A percentile compares a stretch with the other conserved stretches of the same genome.
These are phyloP conservation scores for Chalaropsis thielavioides DNA, from an alignment of 2,329 filamentous ascomycete genomes.

Conservation along the genomic window DNA sequence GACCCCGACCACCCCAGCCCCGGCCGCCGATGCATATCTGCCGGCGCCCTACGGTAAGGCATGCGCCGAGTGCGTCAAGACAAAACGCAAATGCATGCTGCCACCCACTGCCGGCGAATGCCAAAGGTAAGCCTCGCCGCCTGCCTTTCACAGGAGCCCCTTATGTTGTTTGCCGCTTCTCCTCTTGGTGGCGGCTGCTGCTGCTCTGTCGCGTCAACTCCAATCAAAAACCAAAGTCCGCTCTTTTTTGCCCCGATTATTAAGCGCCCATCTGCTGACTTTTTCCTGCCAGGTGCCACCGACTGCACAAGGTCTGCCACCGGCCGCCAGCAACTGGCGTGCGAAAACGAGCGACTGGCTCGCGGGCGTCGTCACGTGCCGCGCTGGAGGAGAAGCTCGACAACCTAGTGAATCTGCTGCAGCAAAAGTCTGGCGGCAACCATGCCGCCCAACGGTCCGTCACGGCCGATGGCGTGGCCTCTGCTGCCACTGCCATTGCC, in stretches of 20 bases:
- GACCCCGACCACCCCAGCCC: background rate
- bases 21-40: constrained; percentile 7
- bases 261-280: background rate
- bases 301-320: constrained; percentile 29
- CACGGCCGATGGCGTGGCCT: background rate
- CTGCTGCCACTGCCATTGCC: background rate
- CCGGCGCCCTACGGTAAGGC: constrained; percentile 30
- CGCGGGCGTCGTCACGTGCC: constrained; percentile 15
- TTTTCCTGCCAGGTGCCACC: constrained; percentile 24
- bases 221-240: background rate
- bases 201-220: background rate
- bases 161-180: background rate
- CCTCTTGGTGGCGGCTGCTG: too few relatives aligned
- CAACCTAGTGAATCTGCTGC: constrained; percentile 23
- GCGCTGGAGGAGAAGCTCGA: constrained; percentile 23
- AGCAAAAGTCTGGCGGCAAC: constrained; percentile 12
- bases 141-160: background rate
- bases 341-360: constrained; percentile 10
- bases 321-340: constrained; percentile 18
- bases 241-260: too few relatives aligned
- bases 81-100: constrained; percentile 33
- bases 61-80: constrained; percentile 29
- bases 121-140: constrained; percentile 24
- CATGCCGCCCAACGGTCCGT: too few relatives aligned
- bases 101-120: constrained; percentile 23